Evolutionary conservation across 129 eudicot species (phyloP), one percentile per base, ranked within the genome.

Genomic region (Saussurea involucrata): DNA sequence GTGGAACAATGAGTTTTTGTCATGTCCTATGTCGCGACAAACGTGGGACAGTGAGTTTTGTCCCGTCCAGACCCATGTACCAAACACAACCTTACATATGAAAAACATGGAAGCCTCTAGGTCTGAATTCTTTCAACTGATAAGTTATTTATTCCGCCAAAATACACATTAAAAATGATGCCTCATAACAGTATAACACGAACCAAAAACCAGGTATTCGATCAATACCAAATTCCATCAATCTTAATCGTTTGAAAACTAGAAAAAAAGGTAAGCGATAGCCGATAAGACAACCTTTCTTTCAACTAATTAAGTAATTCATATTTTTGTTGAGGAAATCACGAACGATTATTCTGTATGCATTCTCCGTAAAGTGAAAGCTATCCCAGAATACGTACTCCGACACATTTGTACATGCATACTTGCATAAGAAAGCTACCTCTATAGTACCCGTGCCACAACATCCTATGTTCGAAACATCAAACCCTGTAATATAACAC

Each of bases 341-440:
- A 17, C 57, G 77, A 44, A 79, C 88, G 0, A 88, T 55, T 66
- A 91, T 53, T 75, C 75, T 85, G 78, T 89, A 88, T 36, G 92
- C 89, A 12, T 68, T 80, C 40, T 87, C 88, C 6, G 97, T 91
- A 33, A 83, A 87, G 84, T 91, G 95, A 80, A 86, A 91, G 81
- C 95, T 87, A 74, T 91, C 97, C 97, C 92, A 91, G 29, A 91
- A 91, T 64, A 91, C 79, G 58, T 85, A 89, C 4, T 89, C 81
- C 1, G 79, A 80, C 6, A 78, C 90, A 77, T 88, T 76, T 29
- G 86, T 21, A 75, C 96, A 90, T 20, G 92, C 76, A 75, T 29
- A 83, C 76, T 80, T 85, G 81, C 96, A 90, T 15, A 88, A 77
- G 78, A 85, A 83, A 0, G 92, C 90, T 2, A 90, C 96, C 81